Evolutionary conservation across 148 eudicot species (phyloP).

Genomic region (Spergularia marina): DNA sequence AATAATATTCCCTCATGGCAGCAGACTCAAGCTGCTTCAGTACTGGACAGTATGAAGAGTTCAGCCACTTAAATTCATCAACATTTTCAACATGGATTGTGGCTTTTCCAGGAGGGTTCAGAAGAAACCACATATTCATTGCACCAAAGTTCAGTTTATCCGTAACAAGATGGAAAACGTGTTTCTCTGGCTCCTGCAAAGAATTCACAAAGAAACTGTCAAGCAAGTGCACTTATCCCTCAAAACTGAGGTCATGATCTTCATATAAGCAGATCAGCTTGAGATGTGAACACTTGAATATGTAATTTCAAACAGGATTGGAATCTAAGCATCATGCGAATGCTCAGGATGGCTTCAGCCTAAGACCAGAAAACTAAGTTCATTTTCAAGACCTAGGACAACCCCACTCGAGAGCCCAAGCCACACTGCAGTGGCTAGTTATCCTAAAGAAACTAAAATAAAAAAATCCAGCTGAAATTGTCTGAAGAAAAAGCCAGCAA

Average conservation of each 20-base stretch:
- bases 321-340: neutral
- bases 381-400: too few relatives aligned
- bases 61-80: conserved; percentile 87
- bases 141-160: conserved; percentile 90
- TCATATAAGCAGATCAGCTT: neutral
- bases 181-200: conserved; percentile 82
- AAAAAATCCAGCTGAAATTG: neutral
- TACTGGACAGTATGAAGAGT: conserved; percentile 87
- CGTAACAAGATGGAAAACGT: conserved; percentile 87
- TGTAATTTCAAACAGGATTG: neutral
- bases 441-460: neutral
- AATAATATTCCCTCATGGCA: conserved; percentile 83
- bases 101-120: conserved; percentile 83
- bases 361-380: too few relatives aligned
- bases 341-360: neutral
- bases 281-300: neutral
- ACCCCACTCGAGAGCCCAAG: neutral
- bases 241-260: neutral
- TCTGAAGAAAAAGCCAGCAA: neutral
- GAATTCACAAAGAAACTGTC: conserved; percentile 13
- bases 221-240: neutral
- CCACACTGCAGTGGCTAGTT: neutral
- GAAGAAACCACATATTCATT: conserved; percentile 88
- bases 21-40: conserved; percentile 79
- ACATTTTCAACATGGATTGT: conserved; percentile 86